Evolutionary conservation across 2,329 filamentous ascomycete species (phyloP).

Genomic region (Cadophora malorum): DNA sequence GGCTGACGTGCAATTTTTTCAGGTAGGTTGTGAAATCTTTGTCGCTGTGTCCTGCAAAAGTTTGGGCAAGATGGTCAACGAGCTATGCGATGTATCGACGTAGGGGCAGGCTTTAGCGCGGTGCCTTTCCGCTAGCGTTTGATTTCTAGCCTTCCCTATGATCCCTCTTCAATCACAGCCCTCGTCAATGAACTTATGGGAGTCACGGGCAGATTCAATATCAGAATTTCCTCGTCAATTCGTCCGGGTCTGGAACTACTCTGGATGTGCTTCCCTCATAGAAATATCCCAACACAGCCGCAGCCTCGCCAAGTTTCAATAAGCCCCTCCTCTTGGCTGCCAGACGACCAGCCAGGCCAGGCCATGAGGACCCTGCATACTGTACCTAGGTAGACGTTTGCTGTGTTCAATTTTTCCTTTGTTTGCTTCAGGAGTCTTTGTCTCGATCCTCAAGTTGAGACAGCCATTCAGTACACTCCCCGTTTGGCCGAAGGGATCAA

Average conservation of each 20-base stretch:
- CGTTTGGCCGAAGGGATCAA: not conserved
- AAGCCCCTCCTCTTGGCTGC: slow-evolving; percentile 14
- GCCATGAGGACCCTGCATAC: not conserved
- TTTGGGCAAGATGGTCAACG: slow-evolving; percentile 19
- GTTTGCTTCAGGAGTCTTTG: not conserved
- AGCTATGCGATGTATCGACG: slow-evolving; percentile 21
- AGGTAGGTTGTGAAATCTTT: slow-evolving; percentile 18
- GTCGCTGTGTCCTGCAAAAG: slow-evolving; percentile 11
- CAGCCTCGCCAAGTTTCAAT: slow-evolving; percentile 5
- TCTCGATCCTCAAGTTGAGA: not conserved
- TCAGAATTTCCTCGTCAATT: not conserved
- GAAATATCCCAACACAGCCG: not conserved
- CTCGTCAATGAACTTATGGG: not conserved
- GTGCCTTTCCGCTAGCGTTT: slow-evolving; percentile 16
- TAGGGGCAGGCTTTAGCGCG: slow-evolving; percentile 9
- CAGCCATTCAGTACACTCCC: not conserved
- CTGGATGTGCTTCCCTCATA: not conserved
- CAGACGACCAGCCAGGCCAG: not conserved
- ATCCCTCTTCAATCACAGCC: not conserved
- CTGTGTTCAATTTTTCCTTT: not conserved
- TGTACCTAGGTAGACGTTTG: not conserved
- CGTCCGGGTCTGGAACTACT: not conserved
- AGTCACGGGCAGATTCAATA: slow-evolving; percentile 1
- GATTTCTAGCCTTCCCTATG: not conserved
- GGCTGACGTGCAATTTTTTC: slow-evolving; percentile 26